Base-by-base conservation (phyloP, 768 basidiomycete genomes). In the Termitomyces sp. region DNA sequence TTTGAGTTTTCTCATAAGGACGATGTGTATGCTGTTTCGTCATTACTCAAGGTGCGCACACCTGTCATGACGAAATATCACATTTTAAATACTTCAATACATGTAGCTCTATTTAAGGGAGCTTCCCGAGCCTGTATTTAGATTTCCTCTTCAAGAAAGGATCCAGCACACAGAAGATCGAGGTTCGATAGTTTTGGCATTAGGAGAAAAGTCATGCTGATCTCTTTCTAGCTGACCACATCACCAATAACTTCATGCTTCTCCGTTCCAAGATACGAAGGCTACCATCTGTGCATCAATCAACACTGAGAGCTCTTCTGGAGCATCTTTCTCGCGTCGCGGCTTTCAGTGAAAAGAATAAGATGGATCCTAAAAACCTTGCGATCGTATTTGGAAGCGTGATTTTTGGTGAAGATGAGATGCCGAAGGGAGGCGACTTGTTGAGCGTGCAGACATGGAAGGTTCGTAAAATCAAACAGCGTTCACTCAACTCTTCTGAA, bases 361-460 rank as follows among this genome's bases (percentile, higher is more conserved):
- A 96, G 74, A 97, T 97, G 95, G 95, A 94, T 67, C 79, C 88
- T 3, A 94, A 89, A 78, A 97, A 96, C 69, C 78, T 97, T 24
- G 92, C 94, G 3, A 95, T 97, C 51, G 88, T 95, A 4, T 96
- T 96, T 75, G 90, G 90, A 20, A 80, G 87, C 9, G 92, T 94
- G 24, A 85, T 97, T 51, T 95, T 97, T 66, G 94, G 94, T 7
- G 93, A 96, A 72, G 94, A 97, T 63, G 92, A 96, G 63, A 81
- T 94, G 59, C 88, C 91, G 4, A 91, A 90, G 70, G 85, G 80
- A 40, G 86, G 83, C 0, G 91, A 94, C 69, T 79, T 95, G 18
- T 75, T 96, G 22, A 89, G 78, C 58, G 82, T 95, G n/a, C 87
- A 90, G 67, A 78, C 79, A 16, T 79, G 75, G 70, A 96, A 94